Evolutionary conservation across 306 rosid species (phyloP).

Genomic region (Malus orientalis): DNA sequence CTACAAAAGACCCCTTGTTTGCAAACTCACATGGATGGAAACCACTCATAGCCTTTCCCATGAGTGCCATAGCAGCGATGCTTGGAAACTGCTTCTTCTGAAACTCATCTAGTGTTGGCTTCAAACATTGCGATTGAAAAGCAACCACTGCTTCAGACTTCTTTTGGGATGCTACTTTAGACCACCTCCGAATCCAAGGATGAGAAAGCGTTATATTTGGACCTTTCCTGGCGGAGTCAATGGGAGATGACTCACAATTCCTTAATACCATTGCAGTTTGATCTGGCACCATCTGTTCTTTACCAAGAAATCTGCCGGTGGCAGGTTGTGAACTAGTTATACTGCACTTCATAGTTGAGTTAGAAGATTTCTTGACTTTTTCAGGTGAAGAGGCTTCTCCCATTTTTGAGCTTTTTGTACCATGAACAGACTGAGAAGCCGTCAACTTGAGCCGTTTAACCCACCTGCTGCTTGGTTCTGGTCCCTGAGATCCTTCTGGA

Average conservation of each 20-base stretch:
- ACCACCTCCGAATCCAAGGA: constrained; percentile 89
- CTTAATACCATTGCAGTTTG: constrained; percentile 16
- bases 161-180: constrained; percentile 26
- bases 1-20: constrained; percentile 48
- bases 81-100: constrained; percentile 72
- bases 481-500: constrained; percentile 29
- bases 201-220: constrained; percentile 49
- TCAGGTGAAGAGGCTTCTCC: constrained; percentile 42
- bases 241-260: constrained; percentile 22
- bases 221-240: constrained; percentile 25
- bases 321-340: constrained; percentile 35
- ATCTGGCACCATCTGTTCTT: constrained; percentile 18
- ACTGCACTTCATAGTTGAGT: constrained; percentile 23
- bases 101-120: constrained; percentile 13
- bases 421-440: constrained; percentile 32
- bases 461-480: constrained; percentile 65
- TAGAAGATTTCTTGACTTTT: constrained; percentile 25
- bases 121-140: constrained; percentile 29
- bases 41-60: constrained; percentile 68
- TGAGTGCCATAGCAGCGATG: constrained; percentile 85
- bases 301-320: constrained; percentile 16
- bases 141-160: constrained; percentile 26
- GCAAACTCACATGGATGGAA: constrained; percentile 38
- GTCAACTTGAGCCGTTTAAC: constrained; percentile 65
- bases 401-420: constrained; percentile 44